Base-by-base conservation (phyloP, 1,139 yeast species). In the Diutina rugosa region DNA sequence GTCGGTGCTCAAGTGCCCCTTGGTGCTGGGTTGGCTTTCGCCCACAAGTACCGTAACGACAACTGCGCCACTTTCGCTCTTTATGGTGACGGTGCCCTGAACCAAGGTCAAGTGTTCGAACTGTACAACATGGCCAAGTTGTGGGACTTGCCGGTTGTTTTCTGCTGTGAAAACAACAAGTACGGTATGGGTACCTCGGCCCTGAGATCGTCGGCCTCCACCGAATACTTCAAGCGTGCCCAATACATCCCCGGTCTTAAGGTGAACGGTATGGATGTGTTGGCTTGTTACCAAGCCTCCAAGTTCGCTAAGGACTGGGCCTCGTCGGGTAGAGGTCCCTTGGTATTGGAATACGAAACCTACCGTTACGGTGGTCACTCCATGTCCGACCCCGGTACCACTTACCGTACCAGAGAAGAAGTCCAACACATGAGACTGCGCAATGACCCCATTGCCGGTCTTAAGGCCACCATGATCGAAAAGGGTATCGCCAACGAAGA, bases 101-200 rank as follows among this genome's bases (percentile, higher is more conserved):
- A 93, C 80, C 99, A 93, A 77, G 99, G 99, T 70, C 99, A 93
- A 78, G 97, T 91, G 61, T 95, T 93, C 67, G 99, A 93, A 78
- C 74, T 97, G 56, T 93, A 80, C 81, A 93, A 93, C 83, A 93
- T 93, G 99, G 99, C 99, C 69, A 95, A 93, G 78, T 84, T 93
- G 72, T 93, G 97, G 97, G 85, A 90, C 76, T 82, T 93, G 70
- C 99, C 99, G 63, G 86, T 90, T 69, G 76, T 93, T 63, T 93
- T 90, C 70, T 90, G 95, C 62, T 93, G 99, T 80, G 99, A 93
- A 77, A 93, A 93, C 82, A 93, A 93, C 85, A 93, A 90, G 78
- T 93, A 93, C 73, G 99, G 99, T 81, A 93, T 93, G 99, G 99
- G 99, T 77, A 93, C 99, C 57, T 77, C 99, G 63, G 98, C 98